Evolutionary conservation across 23 red algal genomes (phyloP), one percentile per base, ranked within the genome.

Genomic region (Gracilariopsis chorda): DNA sequence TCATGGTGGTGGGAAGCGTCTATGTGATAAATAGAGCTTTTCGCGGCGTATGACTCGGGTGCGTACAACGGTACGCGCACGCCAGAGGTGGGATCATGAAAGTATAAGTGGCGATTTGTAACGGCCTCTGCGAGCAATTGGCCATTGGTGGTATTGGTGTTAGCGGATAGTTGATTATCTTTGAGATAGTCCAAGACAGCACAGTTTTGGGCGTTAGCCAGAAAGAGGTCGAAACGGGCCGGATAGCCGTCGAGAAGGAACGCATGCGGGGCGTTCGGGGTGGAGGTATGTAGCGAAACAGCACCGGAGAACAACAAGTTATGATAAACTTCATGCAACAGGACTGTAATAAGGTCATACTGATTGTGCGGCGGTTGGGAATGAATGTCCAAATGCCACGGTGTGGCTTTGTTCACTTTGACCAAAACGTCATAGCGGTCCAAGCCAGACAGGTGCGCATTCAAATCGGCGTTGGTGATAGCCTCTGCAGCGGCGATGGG

Each of bases 401-500:
- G 77, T 33, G 77, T 58, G 30, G 34, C 49, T 37, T 53, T 44
- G 49, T 80, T 80, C 12, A 80, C 51, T 33, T 80, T 80, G 14
- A 80, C 55, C 9, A 80, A 34, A 9, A 80, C 55, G 28, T 80
- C 77, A 30, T 80, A 80, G 1, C 49, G 44, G 27, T 57, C 77
- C 24, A 80, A 34, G 13, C 55, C 55, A 25, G 33, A 24, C 40
- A 39, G 48, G 2, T 32, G 34, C 13, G 33, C 49, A 49, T 80
- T 80, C 17, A 80, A 59, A 59, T 80, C 55, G 48, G 39, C 49
- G 37, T 33, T 39, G 7, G 77, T 80, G 42, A 80, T 80, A 42
- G 77, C 77, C 29, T 80, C 77, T 32, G 77, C 77, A 59, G 77
- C 77, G 8, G 77, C 77, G 39, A 80, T 80, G 27, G 77, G 77